Base-by-base conservation (phyloP, 2,329 filamentous ascomycete species). In the Hyphodiscus sp. region DNA sequence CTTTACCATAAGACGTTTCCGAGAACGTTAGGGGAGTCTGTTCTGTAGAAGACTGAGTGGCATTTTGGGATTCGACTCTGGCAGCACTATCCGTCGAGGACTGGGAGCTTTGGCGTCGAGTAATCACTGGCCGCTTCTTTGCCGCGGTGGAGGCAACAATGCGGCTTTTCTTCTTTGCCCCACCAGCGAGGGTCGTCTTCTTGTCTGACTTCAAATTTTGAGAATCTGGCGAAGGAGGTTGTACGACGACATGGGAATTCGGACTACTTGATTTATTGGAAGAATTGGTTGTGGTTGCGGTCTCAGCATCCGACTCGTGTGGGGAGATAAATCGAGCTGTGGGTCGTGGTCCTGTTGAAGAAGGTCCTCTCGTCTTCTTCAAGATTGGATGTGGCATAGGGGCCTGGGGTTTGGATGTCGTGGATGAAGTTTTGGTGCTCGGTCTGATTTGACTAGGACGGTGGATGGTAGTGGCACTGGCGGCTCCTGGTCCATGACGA, bases 291-390 rank as follows among this genome's bases (percentile, higher is more conserved):
- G 33, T 38, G 33, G 33, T 13, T 13, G 20, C 13, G 16, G 57
- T 60, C 52, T 69, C 68, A 43, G 74, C 72, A 48, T 73, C 73
- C 30, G 77, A 77, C 29, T 71, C 73, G 30, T 74, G 74, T 1
- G 80, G 80, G 16, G 78, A 79, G 8, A 77, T 74, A 60, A 84
- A 83, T n/a, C 80, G 77, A 51, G 81, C 80, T 9, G 79, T 83
- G n/a, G 79, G 80, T 19, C 77, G 74, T 13, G 78, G 76, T 5
- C 78, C 78, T 16, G 73, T 75, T 19, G 71, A 68, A 29, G 79
- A 79, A 53, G 78, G 77, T 15, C 76, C 76, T 61, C 78, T 74
- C 45, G 74, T 69, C 66, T 83, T 84, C 65, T 83, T 83, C 54
- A 84, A 63, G 50, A 84, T 85, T 0, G 81, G 80, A 59, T 81